These are phyloP conservation scores for Rhododendron henanense DNA, from an alignment of 148 eudicot genomes.

Conservation along the genomic window DNA sequence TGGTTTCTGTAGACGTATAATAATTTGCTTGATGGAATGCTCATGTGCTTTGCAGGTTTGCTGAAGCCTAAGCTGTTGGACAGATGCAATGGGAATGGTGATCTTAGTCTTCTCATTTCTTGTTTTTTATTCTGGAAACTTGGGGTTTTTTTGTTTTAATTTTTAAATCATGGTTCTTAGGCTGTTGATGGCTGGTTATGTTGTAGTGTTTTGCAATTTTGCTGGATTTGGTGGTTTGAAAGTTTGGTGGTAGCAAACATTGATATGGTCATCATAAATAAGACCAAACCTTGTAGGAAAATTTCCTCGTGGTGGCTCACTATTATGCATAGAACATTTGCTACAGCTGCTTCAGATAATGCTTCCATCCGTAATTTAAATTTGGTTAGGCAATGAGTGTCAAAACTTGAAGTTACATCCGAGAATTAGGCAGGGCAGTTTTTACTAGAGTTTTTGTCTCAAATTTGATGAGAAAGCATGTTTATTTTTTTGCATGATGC, in stretches of 20 bases:
- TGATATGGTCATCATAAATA: not conserved
- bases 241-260: slow-evolving; percentile 8
- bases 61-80: slow-evolving; percentile 47
- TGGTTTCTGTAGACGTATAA: not conserved
- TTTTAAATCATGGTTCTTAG: not conserved
- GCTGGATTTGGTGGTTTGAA: not conserved
- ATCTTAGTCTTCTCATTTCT: not conserved
- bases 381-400: not conserved
- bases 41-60: slow-evolving; percentile 34
- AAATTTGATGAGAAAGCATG: not conserved
- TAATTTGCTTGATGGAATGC: not conserved
- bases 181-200: not conserved
- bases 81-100: not conserved
- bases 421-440: not conserved
- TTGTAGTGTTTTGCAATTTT: not conserved
- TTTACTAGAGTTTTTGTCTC: not conserved
- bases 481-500: not conserved
- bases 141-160: not conserved
- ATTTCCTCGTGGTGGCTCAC: not conserved
- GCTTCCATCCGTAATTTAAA: not conserved
- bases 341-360: not conserved
- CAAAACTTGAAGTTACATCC: not conserved
- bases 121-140: not conserved
- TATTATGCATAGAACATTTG: not conserved
- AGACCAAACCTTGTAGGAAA: not conserved